Conservation (phyloP, 306 rosid genomes). For the Castanospermum australe region DNA sequence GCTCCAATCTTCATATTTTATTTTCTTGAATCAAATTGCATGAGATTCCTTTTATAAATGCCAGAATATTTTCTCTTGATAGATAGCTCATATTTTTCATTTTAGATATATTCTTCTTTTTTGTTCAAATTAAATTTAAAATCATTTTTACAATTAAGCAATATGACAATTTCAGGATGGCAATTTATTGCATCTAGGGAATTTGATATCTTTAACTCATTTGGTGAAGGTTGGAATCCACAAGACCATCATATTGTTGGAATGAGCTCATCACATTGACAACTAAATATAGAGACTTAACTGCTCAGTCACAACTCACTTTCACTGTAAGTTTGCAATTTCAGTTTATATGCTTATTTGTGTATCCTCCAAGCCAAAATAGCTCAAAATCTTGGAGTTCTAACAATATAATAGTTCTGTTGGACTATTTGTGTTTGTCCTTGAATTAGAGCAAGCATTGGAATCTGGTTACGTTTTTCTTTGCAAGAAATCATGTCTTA, state of each 20-base stretch:
- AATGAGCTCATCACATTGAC: slow-evolving; percentile 84
- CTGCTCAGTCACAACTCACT: slow-evolving; percentile 87
- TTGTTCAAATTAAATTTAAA: too few relatives aligned
- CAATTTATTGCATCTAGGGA: neutral
- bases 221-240: slow-evolving; percentile 80
- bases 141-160: too few relatives aligned
- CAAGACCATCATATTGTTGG: slow-evolving; percentile 77
- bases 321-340: slow-evolving; percentile 64
- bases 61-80: neutral
- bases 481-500: neutral
- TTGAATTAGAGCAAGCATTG: neutral
- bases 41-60: neutral
- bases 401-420: neutral
- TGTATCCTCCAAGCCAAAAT: slow-evolving; percentile 4
- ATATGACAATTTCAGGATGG: neutral
- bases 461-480: slow-evolving; percentile 9
- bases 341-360: slow-evolving; percentile 20
- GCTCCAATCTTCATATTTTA: neutral
- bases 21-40: neutral
- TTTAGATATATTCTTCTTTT: too few relatives aligned
- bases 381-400: neutral
- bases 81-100: neutral
- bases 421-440: neutral
- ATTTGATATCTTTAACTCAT: slow-evolving; percentile 23
- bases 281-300: slow-evolving; percentile 86